A percentile compares a stretch with the other conserved stretches of the same genome.
Conservation (phyloP, 2,329 filamentous ascomycete genomes). For the Colletotrichum sp. region DNA sequence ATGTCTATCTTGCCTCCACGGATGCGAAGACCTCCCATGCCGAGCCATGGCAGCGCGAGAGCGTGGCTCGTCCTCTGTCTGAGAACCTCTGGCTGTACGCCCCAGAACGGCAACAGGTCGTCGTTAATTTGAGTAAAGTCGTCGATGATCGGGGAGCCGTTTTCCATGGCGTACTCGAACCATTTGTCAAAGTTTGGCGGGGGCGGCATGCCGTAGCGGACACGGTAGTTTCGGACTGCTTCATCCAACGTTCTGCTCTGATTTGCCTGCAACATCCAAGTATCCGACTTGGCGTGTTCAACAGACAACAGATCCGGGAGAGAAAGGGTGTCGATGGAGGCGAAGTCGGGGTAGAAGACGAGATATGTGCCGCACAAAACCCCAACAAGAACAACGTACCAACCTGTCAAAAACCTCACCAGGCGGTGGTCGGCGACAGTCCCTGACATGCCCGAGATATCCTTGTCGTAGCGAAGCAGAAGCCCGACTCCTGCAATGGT, state of each 20-base stretch:
- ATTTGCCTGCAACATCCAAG: slow-evolving; percentile 25
- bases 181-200: slow-evolving; percentile 82
- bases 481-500: slow-evolving; percentile 21
- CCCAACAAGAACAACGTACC: slow-evolving; percentile 15
- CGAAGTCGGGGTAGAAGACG: slow-evolving; percentile 7
- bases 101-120: slow-evolving; percentile 80
- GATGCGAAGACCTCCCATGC: slow-evolving; percentile 56
- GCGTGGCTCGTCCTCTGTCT: slow-evolving; percentile 53
- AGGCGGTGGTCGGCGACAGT: neutral
- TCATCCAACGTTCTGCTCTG: slow-evolving; percentile 24
- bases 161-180: slow-evolving; percentile 74
- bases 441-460: neutral
- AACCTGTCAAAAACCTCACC: slow-evolving; percentile 6
- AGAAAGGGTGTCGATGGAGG: neutral
- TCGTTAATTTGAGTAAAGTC: slow-evolving; percentile 78
- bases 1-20: slow-evolving; percentile 62
- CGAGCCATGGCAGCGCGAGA: slow-evolving; percentile 34
- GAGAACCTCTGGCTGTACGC: slow-evolving; percentile 67
- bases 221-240: slow-evolving; percentile 47
- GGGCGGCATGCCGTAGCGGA: slow-evolving; percentile 64
- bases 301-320: neutral
- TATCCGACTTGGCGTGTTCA: slow-evolving; percentile 10
- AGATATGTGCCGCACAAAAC: slow-evolving; percentile 17
- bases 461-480: slow-evolving; percentile 13
- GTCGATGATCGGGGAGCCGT: slow-evolving; percentile 72